These are phyloP conservation scores for Arthroderma uncinatum DNA, from an alignment of 2,329 filamentous ascomycete species.

Conservation along the genomic window DNA sequence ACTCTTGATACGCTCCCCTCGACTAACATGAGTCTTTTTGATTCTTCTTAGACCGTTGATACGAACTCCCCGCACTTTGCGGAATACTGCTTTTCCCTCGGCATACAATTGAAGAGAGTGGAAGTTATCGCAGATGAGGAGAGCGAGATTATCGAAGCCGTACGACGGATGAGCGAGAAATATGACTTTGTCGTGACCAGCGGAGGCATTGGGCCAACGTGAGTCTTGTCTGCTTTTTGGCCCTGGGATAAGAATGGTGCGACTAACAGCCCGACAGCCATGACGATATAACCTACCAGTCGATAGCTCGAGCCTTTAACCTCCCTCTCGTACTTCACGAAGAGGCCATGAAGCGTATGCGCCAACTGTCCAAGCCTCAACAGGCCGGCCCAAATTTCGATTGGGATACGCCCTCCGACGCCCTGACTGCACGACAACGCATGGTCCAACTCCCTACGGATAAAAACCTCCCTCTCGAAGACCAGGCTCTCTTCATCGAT, in stretches of 20 bases:
- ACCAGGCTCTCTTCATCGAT: slow-evolving; percentile 67
- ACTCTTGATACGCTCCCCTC: neutral
- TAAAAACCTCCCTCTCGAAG: slow-evolving; percentile 48
- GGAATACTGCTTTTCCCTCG: slow-evolving; percentile 55
- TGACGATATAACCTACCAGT: slow-evolving; percentile 94
- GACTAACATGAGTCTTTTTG: neutral
- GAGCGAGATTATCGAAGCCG: slow-evolving; percentile 76
- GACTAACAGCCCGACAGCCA: slow-evolving; percentile 48
- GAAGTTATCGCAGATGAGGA: slow-evolving; percentile 94
- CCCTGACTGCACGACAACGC: slow-evolving; percentile 67
- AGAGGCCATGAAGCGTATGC: slow-evolving; percentile 71
- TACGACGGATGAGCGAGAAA: slow-evolving; percentile 69
- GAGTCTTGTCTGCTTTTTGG: slow-evolving; percentile 26
- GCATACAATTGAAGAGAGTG: slow-evolving; percentile 63
- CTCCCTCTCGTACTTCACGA: slow-evolving; percentile 67
- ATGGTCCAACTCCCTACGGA: slow-evolving; percentile 86
- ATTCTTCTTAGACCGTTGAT: slow-evolving; percentile 47
- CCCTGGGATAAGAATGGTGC: neutral
- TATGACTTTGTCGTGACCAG: slow-evolving; percentile 96
- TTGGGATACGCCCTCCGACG: slow-evolving; percentile 73
- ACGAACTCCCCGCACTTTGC: slow-evolving; percentile 56
- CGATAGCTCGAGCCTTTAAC: slow-evolving; percentile 79
- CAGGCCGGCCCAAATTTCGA: slow-evolving; percentile 63
- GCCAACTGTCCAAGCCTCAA: slow-evolving; percentile 61
- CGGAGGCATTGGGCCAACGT: slow-evolving; percentile 93